Conservation (phyloP, 139 green algal genomes). For the Chlamydomonas incerta region DNA sequence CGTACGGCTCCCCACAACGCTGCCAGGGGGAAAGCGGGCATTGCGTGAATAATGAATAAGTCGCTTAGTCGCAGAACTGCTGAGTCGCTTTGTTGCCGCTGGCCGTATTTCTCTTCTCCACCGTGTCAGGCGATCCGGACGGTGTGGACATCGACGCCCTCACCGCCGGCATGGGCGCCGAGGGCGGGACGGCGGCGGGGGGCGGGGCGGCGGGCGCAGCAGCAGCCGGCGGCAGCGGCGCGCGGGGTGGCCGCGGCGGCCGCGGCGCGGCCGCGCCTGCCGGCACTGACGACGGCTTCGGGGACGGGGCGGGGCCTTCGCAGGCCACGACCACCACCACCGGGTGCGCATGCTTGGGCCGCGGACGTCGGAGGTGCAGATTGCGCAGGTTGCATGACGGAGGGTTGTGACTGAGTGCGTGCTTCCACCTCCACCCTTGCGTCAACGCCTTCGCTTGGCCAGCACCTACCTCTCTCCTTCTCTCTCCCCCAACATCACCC, state of each 20-base stretch:
- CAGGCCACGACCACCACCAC: not conserved
- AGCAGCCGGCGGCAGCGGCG: not conserved
- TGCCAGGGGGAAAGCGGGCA: too few species aligned
- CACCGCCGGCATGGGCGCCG: not conserved
- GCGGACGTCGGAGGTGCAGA: not conserved
- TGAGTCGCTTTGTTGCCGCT: not conserved
- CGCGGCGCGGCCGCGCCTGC: not conserved
- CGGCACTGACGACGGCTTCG: not conserved
- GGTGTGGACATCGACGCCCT: constrained; percentile 4
- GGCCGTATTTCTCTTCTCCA: too few species aligned
- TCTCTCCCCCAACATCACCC: too few species aligned
- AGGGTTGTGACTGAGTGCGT: too few species aligned
- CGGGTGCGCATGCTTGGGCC: not conserved
- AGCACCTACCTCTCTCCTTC: too few species aligned
- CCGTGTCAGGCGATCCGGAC: constrained; percentile 17
- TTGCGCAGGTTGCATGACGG: too few species aligned
- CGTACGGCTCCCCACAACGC: too few species aligned
- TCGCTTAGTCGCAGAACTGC: too few species aligned
- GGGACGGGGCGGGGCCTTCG: not conserved
- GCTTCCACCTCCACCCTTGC: too few species aligned
- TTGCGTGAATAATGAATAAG: too few species aligned
- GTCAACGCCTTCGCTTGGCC: too few species aligned
- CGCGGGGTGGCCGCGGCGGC: not conserved
- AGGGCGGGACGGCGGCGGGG: not conserved
- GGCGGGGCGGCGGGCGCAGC: not conserved